phyloP scores from a whole-genome alignment of 116 monocot species.

The Cymodocea nodosa region DNA sequence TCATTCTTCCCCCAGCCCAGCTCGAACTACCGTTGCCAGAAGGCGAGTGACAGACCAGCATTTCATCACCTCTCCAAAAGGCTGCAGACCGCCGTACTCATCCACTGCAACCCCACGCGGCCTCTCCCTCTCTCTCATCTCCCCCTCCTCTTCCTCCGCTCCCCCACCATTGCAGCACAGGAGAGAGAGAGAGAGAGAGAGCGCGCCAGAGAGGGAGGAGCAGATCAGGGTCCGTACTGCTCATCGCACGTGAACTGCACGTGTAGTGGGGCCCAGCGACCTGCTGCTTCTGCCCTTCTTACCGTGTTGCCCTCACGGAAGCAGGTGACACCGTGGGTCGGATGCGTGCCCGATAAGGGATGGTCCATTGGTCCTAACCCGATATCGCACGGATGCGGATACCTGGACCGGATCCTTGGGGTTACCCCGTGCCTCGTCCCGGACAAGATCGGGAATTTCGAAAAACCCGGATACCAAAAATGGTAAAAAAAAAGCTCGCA shows the following conservation, averaged over 20 bases:
- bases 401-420: background rate
- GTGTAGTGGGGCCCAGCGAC: background rate
- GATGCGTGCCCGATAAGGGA: background rate
- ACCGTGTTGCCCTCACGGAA: background rate
- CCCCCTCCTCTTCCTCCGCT: background rate
- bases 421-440: too few species aligned
- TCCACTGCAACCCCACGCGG: background rate
- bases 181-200: background rate
- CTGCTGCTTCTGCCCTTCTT: background rate
- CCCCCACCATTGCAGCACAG: background rate
- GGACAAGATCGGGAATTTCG: too few species aligned
- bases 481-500: too few species aligned
- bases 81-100: constrained; percentile 1
- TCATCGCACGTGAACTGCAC: background rate
- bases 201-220: background rate
- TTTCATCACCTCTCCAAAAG: background rate
- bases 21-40: background rate
- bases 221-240: background rate
- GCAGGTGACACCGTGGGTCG: background rate
- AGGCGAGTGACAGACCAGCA: background rate
- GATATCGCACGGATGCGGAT: background rate
- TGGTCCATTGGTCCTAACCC: background rate
- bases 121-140: background rate
- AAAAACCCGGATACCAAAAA: too few species aligned
- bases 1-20: background rate